A percentile compares a stretch with the other conserved stretches of the same genome.
phyloP scores from a whole-genome alignment of 495 filamentous ascomycete species.

The Hyaloscypha variabilis region DNA sequence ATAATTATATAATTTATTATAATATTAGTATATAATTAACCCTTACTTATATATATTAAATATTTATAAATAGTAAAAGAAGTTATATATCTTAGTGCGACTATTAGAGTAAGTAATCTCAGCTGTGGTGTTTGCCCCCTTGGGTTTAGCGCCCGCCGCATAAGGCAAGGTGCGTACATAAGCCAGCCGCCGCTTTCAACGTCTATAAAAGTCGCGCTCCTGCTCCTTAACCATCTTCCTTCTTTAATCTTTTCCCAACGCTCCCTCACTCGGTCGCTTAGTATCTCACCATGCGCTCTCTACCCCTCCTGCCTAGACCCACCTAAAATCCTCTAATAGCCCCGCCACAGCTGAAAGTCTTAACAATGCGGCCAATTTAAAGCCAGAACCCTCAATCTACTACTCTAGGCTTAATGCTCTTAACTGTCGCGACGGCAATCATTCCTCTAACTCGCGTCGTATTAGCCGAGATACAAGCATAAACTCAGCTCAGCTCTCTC shows the following conservation, averaged over 20 bases:
- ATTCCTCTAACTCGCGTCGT: neutral
- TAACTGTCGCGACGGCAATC: neutral
- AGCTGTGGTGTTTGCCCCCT: neutral
- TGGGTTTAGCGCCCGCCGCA: neutral
- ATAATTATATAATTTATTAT: too few relatives aligned
- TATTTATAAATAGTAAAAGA: too few relatives aligned
- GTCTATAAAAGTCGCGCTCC: conserved; percentile 7
- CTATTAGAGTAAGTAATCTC: conserved; percentile 1
- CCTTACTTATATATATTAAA: too few relatives aligned
- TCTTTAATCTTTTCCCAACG: conserved; percentile 3
- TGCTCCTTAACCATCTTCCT: neutral
- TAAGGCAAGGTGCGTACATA: neutral
- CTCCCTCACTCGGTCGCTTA: neutral
- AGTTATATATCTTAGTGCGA: too few relatives aligned
- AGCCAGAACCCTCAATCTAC: conserved; percentile 1
- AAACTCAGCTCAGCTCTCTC: neutral
- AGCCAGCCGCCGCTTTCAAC: neutral
- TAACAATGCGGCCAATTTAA: neutral
- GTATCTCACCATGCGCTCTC: conserved; percentile 1
- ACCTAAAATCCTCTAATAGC: neutral
- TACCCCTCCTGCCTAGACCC: neutral
- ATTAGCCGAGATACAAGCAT: conserved; percentile 1
- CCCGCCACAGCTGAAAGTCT: neutral
- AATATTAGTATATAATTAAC: too few relatives aligned
- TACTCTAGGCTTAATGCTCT: conserved; percentile 3